Conservation (phyloP, 176 grass and related monocot genomes). For the Carex cristatella region DNA sequence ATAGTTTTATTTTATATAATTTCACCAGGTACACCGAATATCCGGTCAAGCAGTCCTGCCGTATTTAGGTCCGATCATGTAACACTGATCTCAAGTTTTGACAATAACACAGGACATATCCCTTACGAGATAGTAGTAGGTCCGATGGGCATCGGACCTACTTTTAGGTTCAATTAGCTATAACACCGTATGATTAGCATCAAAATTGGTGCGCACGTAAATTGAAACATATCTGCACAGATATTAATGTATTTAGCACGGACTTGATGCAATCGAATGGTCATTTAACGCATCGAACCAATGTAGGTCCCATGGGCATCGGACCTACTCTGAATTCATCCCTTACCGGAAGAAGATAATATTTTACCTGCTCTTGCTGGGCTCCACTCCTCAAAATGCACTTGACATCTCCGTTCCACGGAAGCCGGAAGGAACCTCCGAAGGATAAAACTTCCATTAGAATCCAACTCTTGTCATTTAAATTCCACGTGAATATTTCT, state of each 20-base stretch:
- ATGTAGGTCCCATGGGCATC: too few relatives aligned
- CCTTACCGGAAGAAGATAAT: background rate
- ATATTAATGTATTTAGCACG: too few relatives aligned
- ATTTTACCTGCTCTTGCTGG: background rate
- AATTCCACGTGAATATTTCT: background rate
- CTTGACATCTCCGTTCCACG: slow-evolving; percentile 2
- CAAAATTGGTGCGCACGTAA: too few relatives aligned
- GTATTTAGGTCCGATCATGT: background rate
- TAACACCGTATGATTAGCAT: too few relatives aligned
- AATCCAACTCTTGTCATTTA: background rate
- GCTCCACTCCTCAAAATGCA: background rate
- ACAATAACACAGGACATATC: background rate
- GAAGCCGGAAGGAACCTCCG: background rate
- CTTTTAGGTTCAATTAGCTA: too few relatives aligned
- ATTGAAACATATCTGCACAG: too few relatives aligned
- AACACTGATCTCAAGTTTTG: background rate
- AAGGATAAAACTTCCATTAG: background rate
- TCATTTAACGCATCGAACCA: too few relatives aligned
- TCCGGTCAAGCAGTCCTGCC: background rate
- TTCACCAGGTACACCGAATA: background rate
- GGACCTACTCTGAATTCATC: background rate
- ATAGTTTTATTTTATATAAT: background rate
- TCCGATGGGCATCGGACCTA: too few relatives aligned
- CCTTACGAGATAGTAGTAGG: too few relatives aligned
- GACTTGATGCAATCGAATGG: too few relatives aligned